These are phyloP conservation scores for Bombardia bombarda DNA, from an alignment of 495 filamentous ascomycete genomes.

Conservation along the genomic window DNA sequence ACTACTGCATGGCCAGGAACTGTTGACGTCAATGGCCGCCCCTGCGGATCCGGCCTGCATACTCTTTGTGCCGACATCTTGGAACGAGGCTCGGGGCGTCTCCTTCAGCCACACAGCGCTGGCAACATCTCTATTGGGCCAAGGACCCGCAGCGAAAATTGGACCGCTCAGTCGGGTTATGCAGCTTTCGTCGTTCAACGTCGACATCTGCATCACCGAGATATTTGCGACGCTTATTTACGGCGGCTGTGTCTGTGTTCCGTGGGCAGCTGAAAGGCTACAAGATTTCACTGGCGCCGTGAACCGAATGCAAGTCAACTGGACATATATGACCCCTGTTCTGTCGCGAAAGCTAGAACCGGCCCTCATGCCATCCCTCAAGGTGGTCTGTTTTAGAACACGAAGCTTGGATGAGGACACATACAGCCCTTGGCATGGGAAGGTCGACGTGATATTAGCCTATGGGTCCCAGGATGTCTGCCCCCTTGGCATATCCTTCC, in stretches of 20 bases:
- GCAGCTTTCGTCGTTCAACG: slow-evolving; percentile 62
- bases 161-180: slow-evolving; percentile 45
- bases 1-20: slow-evolving; percentile 17
- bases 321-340: slow-evolving; percentile 39
- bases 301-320: slow-evolving; percentile 39
- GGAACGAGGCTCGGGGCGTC: slow-evolving; percentile 26
- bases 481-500: slow-evolving; percentile 37
- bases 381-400: slow-evolving; percentile 38
- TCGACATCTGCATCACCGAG: slow-evolving; percentile 60
- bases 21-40: slow-evolving; percentile 28
- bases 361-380: slow-evolving; percentile 25
- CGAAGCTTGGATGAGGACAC: slow-evolving; percentile 35
- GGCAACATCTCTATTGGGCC: slow-evolving; percentile 36
- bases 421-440: slow-evolving; percentile 33
- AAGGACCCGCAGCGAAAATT: slow-evolving; percentile 42
- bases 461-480: slow-evolving; percentile 39
- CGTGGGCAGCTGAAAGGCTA: slow-evolving; percentile 32
- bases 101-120: slow-evolving; percentile 39
- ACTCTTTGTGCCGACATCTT: slow-evolving; percentile 27
- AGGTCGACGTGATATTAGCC: slow-evolving; percentile 34
- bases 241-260: slow-evolving; percentile 44
- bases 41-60: slow-evolving; percentile 36
- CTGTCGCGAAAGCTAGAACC: slow-evolving; percentile 37
- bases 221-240: slow-evolving; percentile 56
- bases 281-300: slow-evolving; percentile 30